Conservation (phyloP, 768 basidiomycete species). For the Leccinum longicurvipes region DNA sequence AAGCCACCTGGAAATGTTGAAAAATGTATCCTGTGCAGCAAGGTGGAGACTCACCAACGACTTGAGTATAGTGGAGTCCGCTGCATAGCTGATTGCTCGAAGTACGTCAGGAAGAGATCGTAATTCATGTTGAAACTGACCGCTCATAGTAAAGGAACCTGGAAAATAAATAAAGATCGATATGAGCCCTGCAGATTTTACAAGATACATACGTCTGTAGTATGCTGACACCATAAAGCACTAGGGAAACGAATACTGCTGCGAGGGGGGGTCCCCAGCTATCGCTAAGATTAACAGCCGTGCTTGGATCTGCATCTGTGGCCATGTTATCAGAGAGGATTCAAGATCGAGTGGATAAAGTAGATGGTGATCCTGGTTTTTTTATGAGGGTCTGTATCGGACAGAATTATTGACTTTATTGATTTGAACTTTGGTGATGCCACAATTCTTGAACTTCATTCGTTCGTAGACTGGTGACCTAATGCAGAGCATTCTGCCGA, state of each 20-base stretch:
- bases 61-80: constrained; percentile 12
- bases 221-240: constrained; percentile 24
- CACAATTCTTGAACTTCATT: too few relatives aligned
- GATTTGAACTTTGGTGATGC: too few relatives aligned
- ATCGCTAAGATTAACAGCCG: constrained; percentile 2
- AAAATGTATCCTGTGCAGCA: neutral
- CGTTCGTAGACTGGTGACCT: too few relatives aligned
- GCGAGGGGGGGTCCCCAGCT: constrained; percentile 26
- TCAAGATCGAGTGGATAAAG: neutral
- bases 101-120: neutral
- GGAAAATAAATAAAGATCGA: neutral
- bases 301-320: neutral
- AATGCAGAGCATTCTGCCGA: too few relatives aligned
- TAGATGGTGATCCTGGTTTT: too few relatives aligned
- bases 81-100: constrained; percentile 9
- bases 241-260: constrained; percentile 15
- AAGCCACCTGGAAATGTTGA: constrained; percentile 16
- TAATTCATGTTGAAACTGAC: constrained; percentile 8
- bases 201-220: constrained; percentile 22
- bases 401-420: too few relatives aligned
- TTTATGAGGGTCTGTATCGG: too few relatives aligned
- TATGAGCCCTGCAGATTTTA: neutral
- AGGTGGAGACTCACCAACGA: constrained; percentile 8
- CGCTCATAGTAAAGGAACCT: constrained; percentile 25
- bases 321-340: constrained; percentile 7